Percentiles rank a stretch among this genome's conserved stretches.
Conservation (phyloP, 768 basidiomycete genomes). For the Kwoniella sp. region DNA sequence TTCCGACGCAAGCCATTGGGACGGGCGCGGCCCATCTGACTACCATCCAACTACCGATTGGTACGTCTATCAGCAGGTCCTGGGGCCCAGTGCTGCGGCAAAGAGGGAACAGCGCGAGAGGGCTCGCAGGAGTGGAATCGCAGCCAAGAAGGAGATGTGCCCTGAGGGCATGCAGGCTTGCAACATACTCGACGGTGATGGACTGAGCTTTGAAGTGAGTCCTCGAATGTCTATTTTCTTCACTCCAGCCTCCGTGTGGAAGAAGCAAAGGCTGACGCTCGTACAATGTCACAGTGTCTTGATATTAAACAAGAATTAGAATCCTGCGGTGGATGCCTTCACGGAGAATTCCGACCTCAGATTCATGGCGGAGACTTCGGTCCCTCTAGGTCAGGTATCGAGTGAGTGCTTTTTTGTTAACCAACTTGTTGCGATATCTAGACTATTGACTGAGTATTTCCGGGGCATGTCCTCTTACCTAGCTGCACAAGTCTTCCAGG, state of each 20-base stretch:
- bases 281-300: conserved; percentile 8
- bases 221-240: no score
- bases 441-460: no score
- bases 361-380: neutral
- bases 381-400: neutral
- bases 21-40: neutral
- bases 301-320: conserved; percentile 10
- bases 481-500: neutral
- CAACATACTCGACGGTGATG: conserved; percentile 1
- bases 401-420: no score
- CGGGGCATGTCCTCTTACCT: no score
- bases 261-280: no score
- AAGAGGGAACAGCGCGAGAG: neutral
- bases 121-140: neutral
- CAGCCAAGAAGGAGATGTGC: neutral
- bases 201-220: conserved; percentile 11
- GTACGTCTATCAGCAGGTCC: neutral
- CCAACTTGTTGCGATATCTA: no score
- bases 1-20: neutral
- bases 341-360: neutral
- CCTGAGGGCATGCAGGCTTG: conserved; percentile 4
- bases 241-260: no score
- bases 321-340: conserved; percentile 8
- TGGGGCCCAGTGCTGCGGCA: neutral
- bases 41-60: neutral